phyloP scores from a whole-genome alignment of 1,284 basidiomycete species.

The Rhodotorula sp. region DNA sequence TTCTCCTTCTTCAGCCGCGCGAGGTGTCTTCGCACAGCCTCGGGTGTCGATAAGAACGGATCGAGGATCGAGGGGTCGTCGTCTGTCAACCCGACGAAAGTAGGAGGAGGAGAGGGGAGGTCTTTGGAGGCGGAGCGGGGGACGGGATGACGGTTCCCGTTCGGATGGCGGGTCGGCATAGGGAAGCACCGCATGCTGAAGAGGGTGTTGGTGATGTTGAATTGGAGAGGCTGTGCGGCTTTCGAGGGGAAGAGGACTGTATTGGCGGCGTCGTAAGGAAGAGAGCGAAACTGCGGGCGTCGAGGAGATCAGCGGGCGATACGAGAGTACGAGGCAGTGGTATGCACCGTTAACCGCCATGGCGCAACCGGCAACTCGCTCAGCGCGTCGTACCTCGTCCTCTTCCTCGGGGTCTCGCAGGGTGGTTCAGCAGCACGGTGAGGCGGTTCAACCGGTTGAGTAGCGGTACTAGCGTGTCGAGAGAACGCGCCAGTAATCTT shows the following conservation, averaged over 20 bases:
- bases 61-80: too few relatives aligned
- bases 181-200: slow-evolving; percentile 26
- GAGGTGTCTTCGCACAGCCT: too few relatives aligned
- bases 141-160: too few relatives aligned
- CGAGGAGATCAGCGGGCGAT: neutral
- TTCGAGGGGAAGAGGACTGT: slow-evolving; percentile 9
- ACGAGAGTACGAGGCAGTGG: too few relatives aligned
- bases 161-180: neutral
- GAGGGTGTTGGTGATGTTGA: neutral
- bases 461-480: too few relatives aligned
- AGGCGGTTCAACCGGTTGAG: too few relatives aligned
- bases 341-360: slow-evolving; percentile 1
- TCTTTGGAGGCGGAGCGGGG: too few relatives aligned
- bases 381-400: slow-evolving; percentile 6
- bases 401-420: neutral
- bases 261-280: slow-evolving; percentile 5
- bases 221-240: neutral
- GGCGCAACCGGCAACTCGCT: neutral
- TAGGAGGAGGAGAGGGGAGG: too few relatives aligned
- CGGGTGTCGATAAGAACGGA: neutral
- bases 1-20: neutral
- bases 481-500: too few relatives aligned
- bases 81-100: too few relatives aligned
- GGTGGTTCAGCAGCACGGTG: too few relatives aligned
- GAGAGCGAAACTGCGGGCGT: slow-evolving; percentile 20